Percentiles rank a stretch among this genome's conserved stretches.
Evolutionary conservation across 768 basidiomycete species (phyloP).

Genomic region (Leccinum obscurum): DNA sequence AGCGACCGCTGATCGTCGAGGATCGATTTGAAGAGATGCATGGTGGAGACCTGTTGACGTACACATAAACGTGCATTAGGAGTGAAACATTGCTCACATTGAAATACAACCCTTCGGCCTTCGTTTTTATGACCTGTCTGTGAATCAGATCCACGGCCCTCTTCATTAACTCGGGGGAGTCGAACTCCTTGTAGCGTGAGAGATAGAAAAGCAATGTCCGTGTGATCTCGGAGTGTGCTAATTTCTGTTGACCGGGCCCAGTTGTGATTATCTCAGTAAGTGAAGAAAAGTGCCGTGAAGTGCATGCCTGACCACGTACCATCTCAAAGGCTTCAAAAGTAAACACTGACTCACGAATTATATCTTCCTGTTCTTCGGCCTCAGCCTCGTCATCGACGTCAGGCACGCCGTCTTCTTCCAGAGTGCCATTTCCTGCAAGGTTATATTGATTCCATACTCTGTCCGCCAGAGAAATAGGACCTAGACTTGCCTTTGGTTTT

Average conservation of each 20-base stretch:
- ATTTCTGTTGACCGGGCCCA: slow-evolving; percentile 59
- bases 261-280: slow-evolving; percentile 20
- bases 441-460: slow-evolving; percentile 13
- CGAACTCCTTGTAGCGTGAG: slow-evolving; percentile 80
- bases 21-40: slow-evolving; percentile 86
- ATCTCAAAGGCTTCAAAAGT: slow-evolving; percentile 90
- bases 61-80: slow-evolving; percentile 12
- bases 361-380: slow-evolving; percentile 57
- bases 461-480: slow-evolving; percentile 22
- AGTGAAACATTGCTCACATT: slow-evolving; percentile 54
- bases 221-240: slow-evolving; percentile 83
- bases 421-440: slow-evolving; percentile 35
- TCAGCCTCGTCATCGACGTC: slow-evolving; percentile 68
- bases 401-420: slow-evolving; percentile 63
- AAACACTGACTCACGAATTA: slow-evolving; percentile 82
- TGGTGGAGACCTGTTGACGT: slow-evolving; percentile 73
- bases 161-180: slow-evolving; percentile 76
- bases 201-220: slow-evolving; percentile 84
- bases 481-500: slow-evolving; percentile 48
- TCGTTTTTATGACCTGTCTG: slow-evolving; percentile 85
- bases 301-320: slow-evolving; percentile 46
- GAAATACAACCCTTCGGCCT: slow-evolving; percentile 95
- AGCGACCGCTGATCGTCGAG: slow-evolving; percentile 77
- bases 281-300: slow-evolving; percentile 13
- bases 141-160: slow-evolving; percentile 88